phyloP scores from a whole-genome alignment of 1,139 yeast species.

The Nakaseomyces sp. region DNA sequence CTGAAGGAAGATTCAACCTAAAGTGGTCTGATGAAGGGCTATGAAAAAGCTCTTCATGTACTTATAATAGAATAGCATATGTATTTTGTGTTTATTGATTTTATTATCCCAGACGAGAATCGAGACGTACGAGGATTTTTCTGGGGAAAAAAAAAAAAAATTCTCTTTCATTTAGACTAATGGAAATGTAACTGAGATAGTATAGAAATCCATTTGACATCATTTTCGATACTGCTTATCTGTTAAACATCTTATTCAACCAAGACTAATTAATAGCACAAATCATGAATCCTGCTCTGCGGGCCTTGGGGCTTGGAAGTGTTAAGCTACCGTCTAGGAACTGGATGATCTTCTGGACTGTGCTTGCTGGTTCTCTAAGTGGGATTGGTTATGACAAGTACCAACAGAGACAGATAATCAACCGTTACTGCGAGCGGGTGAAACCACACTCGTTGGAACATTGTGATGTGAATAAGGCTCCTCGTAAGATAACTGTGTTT shows the following conservation, averaged over 20 bases:
- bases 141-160: conserved; percentile 2
- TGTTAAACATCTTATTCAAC: too few species aligned
- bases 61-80: too few species aligned
- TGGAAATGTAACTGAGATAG: too few species aligned
- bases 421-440: conserved; percentile 58
- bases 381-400: conserved; percentile 71
- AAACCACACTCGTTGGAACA: conserved; percentile 41
- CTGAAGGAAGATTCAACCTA: conserved; percentile 67
- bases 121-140: neutral
- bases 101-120: neutral
- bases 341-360: conserved; percentile 86
- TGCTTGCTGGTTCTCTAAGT: conserved; percentile 57
- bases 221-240: too few species aligned
- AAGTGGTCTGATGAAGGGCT: conserved; percentile 47
- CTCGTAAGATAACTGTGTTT: conserved; percentile 73
- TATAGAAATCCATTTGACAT: too few species aligned
- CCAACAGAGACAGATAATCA: conserved; percentile 58
- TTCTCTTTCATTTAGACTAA: too few species aligned
- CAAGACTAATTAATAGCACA: too few species aligned
- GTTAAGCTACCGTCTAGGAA: conserved; percentile 78
- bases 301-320: conserved; percentile 78
- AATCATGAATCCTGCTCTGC: conserved; percentile 69
- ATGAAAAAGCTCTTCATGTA: neutral
- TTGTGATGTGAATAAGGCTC: conserved; percentile 42
- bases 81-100: too few species aligned